A percentile compares a stretch with the other conserved stretches of the same genome.
phyloP scores from a whole-genome alignment of 208 protist species.

The Willaertia magna region DNA sequence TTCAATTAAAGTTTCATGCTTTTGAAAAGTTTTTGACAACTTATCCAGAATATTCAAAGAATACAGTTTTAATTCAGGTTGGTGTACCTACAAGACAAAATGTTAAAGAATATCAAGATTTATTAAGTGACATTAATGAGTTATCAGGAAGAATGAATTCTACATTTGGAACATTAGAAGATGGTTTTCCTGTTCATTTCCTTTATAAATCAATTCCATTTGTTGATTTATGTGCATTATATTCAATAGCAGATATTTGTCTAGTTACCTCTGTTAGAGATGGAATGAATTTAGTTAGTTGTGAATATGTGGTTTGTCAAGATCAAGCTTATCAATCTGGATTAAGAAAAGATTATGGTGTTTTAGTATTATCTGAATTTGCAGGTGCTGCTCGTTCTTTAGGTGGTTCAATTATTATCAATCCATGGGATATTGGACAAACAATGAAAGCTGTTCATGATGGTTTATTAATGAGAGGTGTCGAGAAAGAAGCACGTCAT shows the following conservation, averaged over 20 bases:
- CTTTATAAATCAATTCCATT: constrained; percentile 25
- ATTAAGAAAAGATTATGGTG: constrained; percentile 26
- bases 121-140: constrained; percentile 41
- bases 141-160: constrained; percentile 58
- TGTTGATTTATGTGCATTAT: constrained; percentile 39
- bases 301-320: constrained; percentile 46
- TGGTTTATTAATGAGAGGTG: constrained; percentile 19
- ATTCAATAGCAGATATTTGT: constrained; percentile 36
- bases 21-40: constrained; percentile 40
- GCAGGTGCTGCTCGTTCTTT: constrained; percentile 36
- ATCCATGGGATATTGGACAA: constrained; percentile 26
- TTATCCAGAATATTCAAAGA: constrained; percentile 35
- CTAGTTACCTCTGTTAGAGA: constrained; percentile 48
- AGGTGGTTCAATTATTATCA: constrained; percentile 34
- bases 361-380: constrained; percentile 47
- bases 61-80: constrained; percentile 47
- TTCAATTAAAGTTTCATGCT: constrained; percentile 50
- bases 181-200: constrained; percentile 21
- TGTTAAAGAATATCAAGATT: constrained; percentile 52
- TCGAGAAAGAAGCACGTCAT: constrained; percentile 23
- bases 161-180: constrained; percentile 41
- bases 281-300: constrained; percentile 50
- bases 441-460: constrained; percentile 18
- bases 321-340: background rate
- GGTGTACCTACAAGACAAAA: constrained; percentile 52